These are phyloP conservation scores for Mollisia scopiformis DNA, from an alignment of 2,329 filamentous ascomycete species.

Conservation along the genomic window DNA sequence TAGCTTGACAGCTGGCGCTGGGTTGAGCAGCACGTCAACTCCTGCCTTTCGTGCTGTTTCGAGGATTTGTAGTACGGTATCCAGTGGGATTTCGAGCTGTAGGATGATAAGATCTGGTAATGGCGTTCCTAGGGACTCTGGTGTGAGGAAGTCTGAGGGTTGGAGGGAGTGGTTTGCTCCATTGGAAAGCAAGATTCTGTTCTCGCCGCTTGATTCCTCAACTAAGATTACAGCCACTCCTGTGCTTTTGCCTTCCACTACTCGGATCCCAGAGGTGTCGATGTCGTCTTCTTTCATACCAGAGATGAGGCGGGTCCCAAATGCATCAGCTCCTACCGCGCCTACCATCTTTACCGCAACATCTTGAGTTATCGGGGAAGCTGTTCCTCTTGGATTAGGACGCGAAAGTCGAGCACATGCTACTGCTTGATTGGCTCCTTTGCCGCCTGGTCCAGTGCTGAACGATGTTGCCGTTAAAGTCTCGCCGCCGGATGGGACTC, in stretches of 20 bases:
- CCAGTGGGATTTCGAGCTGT: constrained; percentile 77
- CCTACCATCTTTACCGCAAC: constrained; percentile 71
- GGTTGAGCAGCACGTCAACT: constrained; percentile 78
- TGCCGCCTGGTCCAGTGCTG: constrained; percentile 82
- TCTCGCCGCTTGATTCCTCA: constrained; percentile 71
- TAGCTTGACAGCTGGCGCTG: constrained; percentile 74
- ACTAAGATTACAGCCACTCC: constrained; percentile 78
- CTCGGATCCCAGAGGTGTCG: constrained; percentile 56
- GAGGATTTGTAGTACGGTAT: constrained; percentile 66
- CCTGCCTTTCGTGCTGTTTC: constrained; percentile 47
- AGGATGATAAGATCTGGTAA: constrained; percentile 68
- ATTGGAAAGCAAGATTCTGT: constrained; percentile 74
- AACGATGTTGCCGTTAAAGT: constrained; percentile 82
- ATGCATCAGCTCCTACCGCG: constrained; percentile 70
- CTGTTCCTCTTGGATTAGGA: constrained; percentile 38
- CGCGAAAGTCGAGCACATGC: constrained; percentile 71
- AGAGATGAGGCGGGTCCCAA: constrained; percentile 61
- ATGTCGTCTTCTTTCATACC: constrained; percentile 66
- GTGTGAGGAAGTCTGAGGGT: constrained; percentile 41
- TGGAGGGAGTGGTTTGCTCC: constrained; percentile 65
- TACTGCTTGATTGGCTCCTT: constrained; percentile 81
- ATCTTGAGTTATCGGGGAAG: constrained; percentile 20
- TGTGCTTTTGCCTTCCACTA: constrained; percentile 54
- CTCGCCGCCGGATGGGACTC: constrained; percentile 83
- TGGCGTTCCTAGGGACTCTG: constrained; percentile 41